Conservation (phyloP, 2,329 filamentous ascomycete genomes). For the Penicillium sp. region DNA sequence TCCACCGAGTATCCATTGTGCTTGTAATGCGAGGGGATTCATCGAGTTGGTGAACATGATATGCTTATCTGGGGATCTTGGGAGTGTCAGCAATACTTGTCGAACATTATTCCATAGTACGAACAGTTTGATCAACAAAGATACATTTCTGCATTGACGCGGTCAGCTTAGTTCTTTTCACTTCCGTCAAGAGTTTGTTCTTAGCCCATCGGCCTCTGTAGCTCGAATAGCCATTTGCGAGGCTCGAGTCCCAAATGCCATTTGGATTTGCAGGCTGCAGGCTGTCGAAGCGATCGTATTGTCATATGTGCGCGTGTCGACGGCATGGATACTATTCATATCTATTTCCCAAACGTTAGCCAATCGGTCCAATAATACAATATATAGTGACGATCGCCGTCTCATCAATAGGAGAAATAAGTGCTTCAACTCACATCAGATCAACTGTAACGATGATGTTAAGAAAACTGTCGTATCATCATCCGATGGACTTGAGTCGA, state of each 20-base stretch:
- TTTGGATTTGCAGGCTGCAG: no score
- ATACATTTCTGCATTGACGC: neutral
- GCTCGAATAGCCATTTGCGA: neutral
- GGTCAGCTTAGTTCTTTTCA: neutral
- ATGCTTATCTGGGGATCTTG: neutral
- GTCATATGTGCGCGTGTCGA: neutral
- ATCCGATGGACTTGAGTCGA: neutral
- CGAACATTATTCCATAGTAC: neutral
- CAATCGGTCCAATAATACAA: neutral
- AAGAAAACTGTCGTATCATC: no score
- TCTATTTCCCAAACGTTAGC: neutral
- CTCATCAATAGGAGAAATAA: neutral
- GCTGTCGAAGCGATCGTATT: no score
- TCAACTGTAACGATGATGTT: neutral
- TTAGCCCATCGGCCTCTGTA: neutral
- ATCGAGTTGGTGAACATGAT: neutral
- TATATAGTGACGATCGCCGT: neutral
- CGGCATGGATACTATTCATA: neutral
- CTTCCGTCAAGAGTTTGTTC: neutral
- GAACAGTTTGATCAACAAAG: neutral
- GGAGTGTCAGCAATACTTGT: neutral
- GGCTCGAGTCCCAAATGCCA: no score
- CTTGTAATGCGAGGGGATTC: neutral
- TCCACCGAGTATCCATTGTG: neutral
- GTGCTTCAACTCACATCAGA: neutral